Percentiles rank a stretch among this genome's conserved stretches.
Evolutionary conservation across 2,329 filamentous ascomycete genomes (phyloP).

Genomic region (Sporothrix luriei): DNA sequence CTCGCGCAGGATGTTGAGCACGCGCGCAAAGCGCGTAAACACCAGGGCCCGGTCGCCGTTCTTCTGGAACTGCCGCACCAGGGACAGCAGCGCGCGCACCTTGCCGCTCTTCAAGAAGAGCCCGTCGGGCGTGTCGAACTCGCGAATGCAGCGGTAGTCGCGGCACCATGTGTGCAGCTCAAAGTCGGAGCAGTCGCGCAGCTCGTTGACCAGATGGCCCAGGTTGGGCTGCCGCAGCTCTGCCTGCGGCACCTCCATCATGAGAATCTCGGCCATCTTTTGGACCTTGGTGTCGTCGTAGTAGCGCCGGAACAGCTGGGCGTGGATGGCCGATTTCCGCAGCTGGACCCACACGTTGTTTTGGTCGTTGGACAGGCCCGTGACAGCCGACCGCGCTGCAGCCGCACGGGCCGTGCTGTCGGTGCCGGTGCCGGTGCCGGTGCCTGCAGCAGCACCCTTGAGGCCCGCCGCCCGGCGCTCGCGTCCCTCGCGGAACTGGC

Average conservation of each 20-base stretch:
- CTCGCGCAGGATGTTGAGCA: conserved; percentile 86
- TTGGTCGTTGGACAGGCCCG: conserved; percentile 54
- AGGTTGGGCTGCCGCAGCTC: conserved; percentile 57
- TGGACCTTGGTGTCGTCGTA: conserved; percentile 75
- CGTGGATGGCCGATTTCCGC: conserved; percentile 89
- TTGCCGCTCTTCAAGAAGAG: conserved; percentile 73
- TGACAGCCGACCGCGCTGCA: conserved; percentile 42
- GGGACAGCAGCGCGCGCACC: conserved; percentile 74
- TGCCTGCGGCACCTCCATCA: conserved; percentile 65
- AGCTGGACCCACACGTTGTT: conserved; percentile 86
- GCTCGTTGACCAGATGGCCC: conserved; percentile 57
- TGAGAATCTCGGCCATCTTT: conserved; percentile 71
- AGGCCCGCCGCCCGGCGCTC: conserved; percentile 46
- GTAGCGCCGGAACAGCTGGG: conserved; percentile 78
- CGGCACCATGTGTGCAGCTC: conserved; percentile 67
- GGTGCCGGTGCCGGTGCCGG: conserved; percentile 42
- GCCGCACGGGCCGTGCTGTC: conserved; percentile 51
- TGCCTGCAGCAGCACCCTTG: conserved; percentile 41
- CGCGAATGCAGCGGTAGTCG: conserved; percentile 58
- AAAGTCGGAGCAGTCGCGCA: conserved; percentile 64
- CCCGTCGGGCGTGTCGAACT: conserved; percentile 57
- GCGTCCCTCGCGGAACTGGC: conserved; percentile 62
- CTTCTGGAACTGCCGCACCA: conserved; percentile 71
- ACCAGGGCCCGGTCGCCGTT: conserved; percentile 87
- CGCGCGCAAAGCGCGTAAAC: conserved; percentile 90